These are phyloP conservation scores for Danielia reshetovae DNA, from an alignment of 805 yeast species.

Conservation along the genomic window DNA sequence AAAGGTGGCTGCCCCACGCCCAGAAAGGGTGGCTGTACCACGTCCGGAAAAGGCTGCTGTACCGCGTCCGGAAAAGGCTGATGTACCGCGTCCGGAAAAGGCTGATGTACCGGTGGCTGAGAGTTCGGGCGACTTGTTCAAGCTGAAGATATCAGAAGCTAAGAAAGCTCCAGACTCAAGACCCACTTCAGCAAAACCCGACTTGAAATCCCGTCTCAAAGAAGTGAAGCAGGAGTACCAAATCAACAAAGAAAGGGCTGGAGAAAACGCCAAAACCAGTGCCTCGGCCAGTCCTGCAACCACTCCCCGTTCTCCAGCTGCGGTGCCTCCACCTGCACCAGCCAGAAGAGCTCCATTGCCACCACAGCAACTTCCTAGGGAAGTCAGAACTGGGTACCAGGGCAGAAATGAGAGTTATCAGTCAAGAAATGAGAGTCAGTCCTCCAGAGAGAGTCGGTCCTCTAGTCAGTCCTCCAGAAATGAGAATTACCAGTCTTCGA, in stretches of 20 bases:
- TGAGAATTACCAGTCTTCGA: too few species aligned
- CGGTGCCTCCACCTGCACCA: slow-evolving; percentile 1
- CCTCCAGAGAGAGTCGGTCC: background rate
- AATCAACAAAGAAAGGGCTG: slow-evolving; percentile 2
- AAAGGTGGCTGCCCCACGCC: too few species aligned
- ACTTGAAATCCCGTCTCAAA: slow-evolving; percentile 19
- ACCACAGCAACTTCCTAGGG: slow-evolving; percentile 9
- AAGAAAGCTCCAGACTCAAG: background rate
- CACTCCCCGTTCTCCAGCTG: background rate
- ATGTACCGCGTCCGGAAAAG: too few species aligned
- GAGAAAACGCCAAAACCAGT: background rate
- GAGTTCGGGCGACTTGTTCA: background rate
- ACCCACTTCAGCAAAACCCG: slow-evolving; percentile 5
- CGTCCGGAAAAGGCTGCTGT: too few species aligned
- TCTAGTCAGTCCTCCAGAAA: background rate
- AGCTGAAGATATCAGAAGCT: background rate
- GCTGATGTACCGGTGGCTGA: too few species aligned
- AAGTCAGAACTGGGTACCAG: background rate
- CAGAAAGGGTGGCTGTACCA: too few species aligned
- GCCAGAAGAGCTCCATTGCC: slow-evolving; percentile 7
- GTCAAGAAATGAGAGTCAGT: background rate
- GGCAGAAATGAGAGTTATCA: background rate
- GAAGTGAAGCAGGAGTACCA: slow-evolving; percentile 23
- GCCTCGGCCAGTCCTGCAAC: background rate
- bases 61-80: too few species aligned